Base-by-base conservation (phyloP, 768 basidiomycete genomes). In the Trametes cingulata region DNA sequence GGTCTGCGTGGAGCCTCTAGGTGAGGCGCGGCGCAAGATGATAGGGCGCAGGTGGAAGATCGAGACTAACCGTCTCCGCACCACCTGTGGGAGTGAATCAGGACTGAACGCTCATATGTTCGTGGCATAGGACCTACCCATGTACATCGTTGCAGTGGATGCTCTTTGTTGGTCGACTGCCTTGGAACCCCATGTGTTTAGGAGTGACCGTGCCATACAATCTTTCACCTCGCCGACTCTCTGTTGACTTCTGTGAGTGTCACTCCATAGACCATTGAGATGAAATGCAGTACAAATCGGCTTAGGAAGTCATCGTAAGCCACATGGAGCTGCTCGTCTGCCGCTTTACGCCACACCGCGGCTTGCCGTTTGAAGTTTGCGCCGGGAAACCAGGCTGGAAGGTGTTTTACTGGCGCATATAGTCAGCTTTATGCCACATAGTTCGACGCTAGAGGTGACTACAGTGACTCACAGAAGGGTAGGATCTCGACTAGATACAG, bases 1-100 rank as follows among this genome's bases (percentile, higher is more conserved):
- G 1, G 79, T 85, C 84, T 81, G 54, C 15, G 17, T 12, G 0
- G 17, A 1, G 2, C 1, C 6, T 10, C 29, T 33, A 10, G 4
- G 29, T 33, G 4, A 33, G 29, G 4, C 6, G 29, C 29, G 6
- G 6, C 10, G 29, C 29, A 13, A 14, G n/a, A 8, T 14, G n/a
- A 46, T 13, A 25, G 25, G 22, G 15, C 46, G 13, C 13, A 15
- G 17, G 10, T 33, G 46, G 25, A 6, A 29, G 12, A 2, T 14
- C 1, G 17, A 33, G 25, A 14, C 52, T 35, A 1, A 51, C 54
- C 39, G 60, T 61, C 19, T 61, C 60, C 6, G 54, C 25, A 3
- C 60, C 60, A 14, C 46, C 60, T 61, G 12, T 4, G 27, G 2
- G 42, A 24, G 12, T 2, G 3, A 29, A 39, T 42, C 3, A 24